Percentiles rank a stretch among this genome's conserved stretches.
Conservation (phyloP, 2,329 filamentous ascomycete genomes). For the Myriosclerotinia scirpicola region DNA sequence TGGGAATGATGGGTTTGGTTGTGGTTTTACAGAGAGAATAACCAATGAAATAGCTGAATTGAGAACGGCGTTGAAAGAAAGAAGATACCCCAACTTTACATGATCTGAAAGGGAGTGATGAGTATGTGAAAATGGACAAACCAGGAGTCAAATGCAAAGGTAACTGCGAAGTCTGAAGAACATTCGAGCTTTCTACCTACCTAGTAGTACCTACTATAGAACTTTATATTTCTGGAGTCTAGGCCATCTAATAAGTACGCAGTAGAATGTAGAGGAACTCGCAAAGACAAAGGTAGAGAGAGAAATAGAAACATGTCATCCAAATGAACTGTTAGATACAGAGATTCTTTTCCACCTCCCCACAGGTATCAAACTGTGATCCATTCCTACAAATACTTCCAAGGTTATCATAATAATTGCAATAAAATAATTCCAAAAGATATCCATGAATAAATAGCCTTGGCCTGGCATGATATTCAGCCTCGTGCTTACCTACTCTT, state of each 20-base stretch:
- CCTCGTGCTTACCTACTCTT: conserved; percentile 1
- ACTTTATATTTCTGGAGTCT: background rate
- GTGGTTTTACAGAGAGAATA: conserved; percentile 90
- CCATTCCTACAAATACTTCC: no score
- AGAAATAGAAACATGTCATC: background rate
- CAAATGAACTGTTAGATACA: background rate
- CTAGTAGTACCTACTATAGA: background rate
- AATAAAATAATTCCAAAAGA: background rate
- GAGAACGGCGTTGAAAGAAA: conserved; percentile 11
- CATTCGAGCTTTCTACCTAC: background rate
- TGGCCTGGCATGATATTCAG: conserved; percentile 6
- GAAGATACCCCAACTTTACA: conserved; percentile 34
- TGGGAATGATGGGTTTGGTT: conserved; percentile 92
- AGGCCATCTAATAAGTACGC: background rate
- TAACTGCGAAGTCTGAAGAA: background rate
- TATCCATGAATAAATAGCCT: no score
- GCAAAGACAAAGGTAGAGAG: background rate
- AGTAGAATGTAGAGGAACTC: background rate
- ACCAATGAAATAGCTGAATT: conserved; percentile 5
- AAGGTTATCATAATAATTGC: no score
- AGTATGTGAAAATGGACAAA: background rate
- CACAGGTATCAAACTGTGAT: no score
- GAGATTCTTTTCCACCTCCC: background rate
- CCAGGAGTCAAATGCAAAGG: background rate
- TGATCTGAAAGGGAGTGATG: conserved; percentile 16